Evolutionary conservation across 345 rosid genomes (phyloP).

Genomic region (Linum trigynum): DNA sequence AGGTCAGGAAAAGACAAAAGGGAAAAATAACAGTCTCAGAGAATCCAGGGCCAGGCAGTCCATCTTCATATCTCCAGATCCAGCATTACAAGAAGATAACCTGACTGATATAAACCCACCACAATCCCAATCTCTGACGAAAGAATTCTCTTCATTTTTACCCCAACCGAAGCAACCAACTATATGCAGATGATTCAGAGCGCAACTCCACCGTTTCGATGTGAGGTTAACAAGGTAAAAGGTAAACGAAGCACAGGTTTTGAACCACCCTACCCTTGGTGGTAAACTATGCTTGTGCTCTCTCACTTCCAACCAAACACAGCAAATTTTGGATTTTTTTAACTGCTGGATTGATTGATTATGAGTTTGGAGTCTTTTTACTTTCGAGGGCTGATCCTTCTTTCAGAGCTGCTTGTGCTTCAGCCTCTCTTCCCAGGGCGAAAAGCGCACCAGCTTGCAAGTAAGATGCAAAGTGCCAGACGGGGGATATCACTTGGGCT

Average conservation of each 20-base stretch:
- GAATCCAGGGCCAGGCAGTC: background rate
- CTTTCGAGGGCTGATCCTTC: conserved; percentile 1
- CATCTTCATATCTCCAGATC: background rate
- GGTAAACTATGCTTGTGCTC: background rate
- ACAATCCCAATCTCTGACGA: background rate
- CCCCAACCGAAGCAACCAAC: background rate
- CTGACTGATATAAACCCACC: background rate
- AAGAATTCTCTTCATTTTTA: background rate
- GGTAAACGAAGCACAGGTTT: too few relatives aligned
- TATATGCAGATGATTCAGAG: background rate
- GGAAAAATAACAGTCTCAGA: too few relatives aligned
- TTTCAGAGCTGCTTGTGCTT: background rate
- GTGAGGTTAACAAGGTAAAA: too few relatives aligned
- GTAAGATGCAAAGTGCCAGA: background rate
- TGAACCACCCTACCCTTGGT: background rate
- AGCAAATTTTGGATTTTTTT: background rate
- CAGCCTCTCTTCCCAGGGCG: background rate
- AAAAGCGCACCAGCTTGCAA: conserved; percentile 2
- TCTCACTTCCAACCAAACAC: background rate
- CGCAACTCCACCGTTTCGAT: too few relatives aligned
- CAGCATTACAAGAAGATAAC: too few relatives aligned
- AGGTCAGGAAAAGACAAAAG: too few relatives aligned
- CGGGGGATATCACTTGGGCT: conserved; percentile 6
- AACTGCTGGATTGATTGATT: too few relatives aligned
- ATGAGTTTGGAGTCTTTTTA: background rate